Conservation (phyloP, 2,329 filamentous ascomycete species). For the Fusarium tupiense region DNA sequence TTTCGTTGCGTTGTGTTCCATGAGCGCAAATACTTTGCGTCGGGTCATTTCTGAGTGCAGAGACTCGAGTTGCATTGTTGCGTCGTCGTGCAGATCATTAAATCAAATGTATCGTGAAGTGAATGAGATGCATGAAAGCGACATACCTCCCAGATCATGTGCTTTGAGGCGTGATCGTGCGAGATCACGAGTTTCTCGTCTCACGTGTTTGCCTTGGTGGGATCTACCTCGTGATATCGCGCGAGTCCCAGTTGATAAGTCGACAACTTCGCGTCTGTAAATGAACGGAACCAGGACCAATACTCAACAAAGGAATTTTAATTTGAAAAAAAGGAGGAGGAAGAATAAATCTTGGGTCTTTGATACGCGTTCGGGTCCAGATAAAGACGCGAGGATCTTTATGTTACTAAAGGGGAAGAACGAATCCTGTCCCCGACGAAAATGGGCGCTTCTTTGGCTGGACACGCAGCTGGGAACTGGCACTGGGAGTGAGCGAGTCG, state of each 20-base stretch:
- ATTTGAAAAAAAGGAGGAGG: not conserved
- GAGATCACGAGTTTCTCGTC: conserved; percentile 58
- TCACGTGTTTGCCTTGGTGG: conserved; percentile 55
- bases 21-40: conserved; percentile 13
- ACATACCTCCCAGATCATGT: conserved; percentile 60
- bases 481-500: conserved; percentile 41
- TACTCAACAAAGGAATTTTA: conserved; percentile 1
- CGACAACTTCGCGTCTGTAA: conserved; percentile 35
- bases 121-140: conserved; percentile 42
- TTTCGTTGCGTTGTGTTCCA: not conserved
- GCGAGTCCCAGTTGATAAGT: conserved; percentile 47
- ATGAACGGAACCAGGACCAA: conserved; percentile 3
- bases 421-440: conserved; percentile 14
- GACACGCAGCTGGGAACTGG: conserved; percentile 28
- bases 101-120: conserved; percentile 34
- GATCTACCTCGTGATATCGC: conserved; percentile 62
- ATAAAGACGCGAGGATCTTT: conserved; percentile 40
- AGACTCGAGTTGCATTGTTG: not conserved
- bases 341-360: conserved; percentile 14
- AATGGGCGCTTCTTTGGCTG: conserved; percentile 17
- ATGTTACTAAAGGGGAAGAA: conserved; percentile 42
- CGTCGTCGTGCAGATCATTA: conserved; percentile 5
- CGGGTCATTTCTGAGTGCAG: not conserved
- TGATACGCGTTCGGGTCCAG: conserved; percentile 22
- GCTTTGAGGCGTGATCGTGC: conserved; percentile 45